Evolutionary conservation across 2,329 filamentous ascomycete genomes (phyloP).

Genomic region (Dryadomyces sulphureus): DNA sequence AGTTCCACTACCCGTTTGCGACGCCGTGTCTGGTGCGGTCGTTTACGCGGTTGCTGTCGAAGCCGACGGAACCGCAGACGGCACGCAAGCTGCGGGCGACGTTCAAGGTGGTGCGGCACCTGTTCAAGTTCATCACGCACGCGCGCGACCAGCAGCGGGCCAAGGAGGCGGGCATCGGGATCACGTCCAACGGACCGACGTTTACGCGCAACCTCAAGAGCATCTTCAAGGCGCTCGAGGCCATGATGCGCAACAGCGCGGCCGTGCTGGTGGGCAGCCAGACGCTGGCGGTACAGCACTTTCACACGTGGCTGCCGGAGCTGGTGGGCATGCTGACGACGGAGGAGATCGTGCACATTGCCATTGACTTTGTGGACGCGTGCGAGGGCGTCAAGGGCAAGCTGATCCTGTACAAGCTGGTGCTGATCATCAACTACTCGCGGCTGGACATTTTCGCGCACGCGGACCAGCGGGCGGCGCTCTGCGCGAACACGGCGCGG

Average conservation of each 20-base stretch:
- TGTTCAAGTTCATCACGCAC: constrained; percentile 89
- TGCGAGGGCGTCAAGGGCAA: constrained; percentile 80
- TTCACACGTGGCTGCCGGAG: constrained; percentile 95
- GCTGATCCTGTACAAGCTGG: constrained; percentile 78
- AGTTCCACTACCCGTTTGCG: constrained; percentile 87
- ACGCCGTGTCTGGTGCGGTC: constrained; percentile 79
- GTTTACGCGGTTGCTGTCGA: constrained; percentile 69
- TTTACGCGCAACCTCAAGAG: constrained; percentile 74
- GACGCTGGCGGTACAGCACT: constrained; percentile 87
- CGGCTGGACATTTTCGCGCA: constrained; percentile 67
- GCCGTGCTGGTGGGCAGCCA: constrained; percentile 86
- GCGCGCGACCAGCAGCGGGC: constrained; percentile 71
- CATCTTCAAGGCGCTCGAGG: constrained; percentile 82
- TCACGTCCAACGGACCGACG: constrained; percentile 54
- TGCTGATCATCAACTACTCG: constrained; percentile 85
- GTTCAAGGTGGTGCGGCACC: constrained; percentile 86
- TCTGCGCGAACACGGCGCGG: constrained; percentile 68
- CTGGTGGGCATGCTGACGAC: constrained; percentile 60
- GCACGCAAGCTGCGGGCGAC: constrained; percentile 77
- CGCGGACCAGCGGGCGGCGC: constrained; percentile 57
- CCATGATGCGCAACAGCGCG: constrained; percentile 75
- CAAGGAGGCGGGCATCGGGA: constrained; percentile 80
- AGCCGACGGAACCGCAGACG: constrained; percentile 67
- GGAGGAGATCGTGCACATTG: constrained; percentile 79
- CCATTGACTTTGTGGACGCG: constrained; percentile 86